Evolutionary conservation across 225 moss, liverwort and hornwort genomes (phyloP), one percentile per base, ranked within the genome.

Genomic region (Takakia lepidozioides): DNA sequence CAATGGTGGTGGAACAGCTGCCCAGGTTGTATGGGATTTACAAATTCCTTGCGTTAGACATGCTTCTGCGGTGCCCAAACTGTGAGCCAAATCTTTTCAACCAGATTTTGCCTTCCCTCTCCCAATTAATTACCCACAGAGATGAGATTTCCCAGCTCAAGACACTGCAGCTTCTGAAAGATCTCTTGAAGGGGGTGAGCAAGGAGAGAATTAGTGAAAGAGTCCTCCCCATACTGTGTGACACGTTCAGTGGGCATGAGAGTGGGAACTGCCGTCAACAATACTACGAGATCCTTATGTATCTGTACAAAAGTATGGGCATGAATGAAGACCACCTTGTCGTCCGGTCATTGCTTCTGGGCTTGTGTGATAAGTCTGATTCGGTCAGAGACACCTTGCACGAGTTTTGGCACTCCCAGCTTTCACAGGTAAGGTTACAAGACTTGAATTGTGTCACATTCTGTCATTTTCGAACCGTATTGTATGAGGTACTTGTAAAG

Each of bases 101-200:
- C 44, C 59, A 83, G 49, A 70, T 93, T 22, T 63, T 70, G 11
- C 81, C 76, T 37, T 68, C 63, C 17, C 63, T 93, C 27, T 57
- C 66, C 30, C 83, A 81, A 46, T 64, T 93, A 7, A 58, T 93
- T 56, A 70, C 71, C 29, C 81, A 86, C 26, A 57, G 88, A 46
- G 93, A 93, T 70, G 93, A 93, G 63, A 55, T 73, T 60, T 80
- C 86, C 24, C 93, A 88, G 57, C 57, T 88, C 11, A 88, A 81
- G 54, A 63, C 69, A 38, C 52, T 93, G 29, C 78, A 83, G 61
- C 83, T 93, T 49, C 66, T 93, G 30, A 53, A 72, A 48, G 71
- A 70, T 58, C 62, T 93, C 22, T 55, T 84, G 16, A 83, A 81
- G 67, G 69, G 86, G 51, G 50, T 58, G 2, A 51, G 61, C 39